Percentiles rank a stretch among this genome's conserved stretches.
phyloP scores from a whole-genome alignment of 345 rosid species.

The Gossypium sturtianum region DNA sequence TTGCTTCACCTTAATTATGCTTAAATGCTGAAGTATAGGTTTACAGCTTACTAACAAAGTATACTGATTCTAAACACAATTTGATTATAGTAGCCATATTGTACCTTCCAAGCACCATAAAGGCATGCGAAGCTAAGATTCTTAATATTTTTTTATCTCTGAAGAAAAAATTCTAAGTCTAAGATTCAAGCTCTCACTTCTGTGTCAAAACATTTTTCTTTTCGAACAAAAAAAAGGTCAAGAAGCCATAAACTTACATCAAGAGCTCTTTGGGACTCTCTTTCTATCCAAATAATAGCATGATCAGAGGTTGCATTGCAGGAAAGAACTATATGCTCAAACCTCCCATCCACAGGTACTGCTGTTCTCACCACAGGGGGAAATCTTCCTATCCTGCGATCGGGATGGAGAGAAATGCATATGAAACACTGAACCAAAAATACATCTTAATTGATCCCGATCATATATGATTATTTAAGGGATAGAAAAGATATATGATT shows the following conservation, averaged over 20 bases:
- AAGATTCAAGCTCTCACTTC: background rate
- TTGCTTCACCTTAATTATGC: background rate
- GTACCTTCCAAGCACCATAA: background rate
- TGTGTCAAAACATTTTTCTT: background rate
- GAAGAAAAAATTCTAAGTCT: background rate
- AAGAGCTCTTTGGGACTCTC: conserved; percentile 81
- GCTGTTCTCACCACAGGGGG: conserved; percentile 97
- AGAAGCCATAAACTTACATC: conserved; percentile 45
- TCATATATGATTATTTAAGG: background rate
- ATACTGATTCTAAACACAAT: background rate
- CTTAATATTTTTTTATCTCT: background rate
- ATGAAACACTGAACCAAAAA: background rate
- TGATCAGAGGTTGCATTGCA: conserved; percentile 89
- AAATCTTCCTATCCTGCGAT: conserved; percentile 72
- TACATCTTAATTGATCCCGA: background rate
- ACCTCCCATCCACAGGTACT: conserved; percentile 95
- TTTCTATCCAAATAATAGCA: conserved; percentile 77
- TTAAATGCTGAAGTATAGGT: background rate
- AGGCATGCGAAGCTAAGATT: background rate
- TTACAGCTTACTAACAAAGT: background rate
- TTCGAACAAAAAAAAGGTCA: background rate
- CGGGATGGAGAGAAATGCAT: background rate
- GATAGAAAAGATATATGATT: background rate
- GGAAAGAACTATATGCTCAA: conserved; percentile 84
- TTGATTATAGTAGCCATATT: background rate